Evolutionary conservation across 2,329 filamentous ascomycete species (phyloP).

Genomic region (Microcyclospora pomicola): DNA sequence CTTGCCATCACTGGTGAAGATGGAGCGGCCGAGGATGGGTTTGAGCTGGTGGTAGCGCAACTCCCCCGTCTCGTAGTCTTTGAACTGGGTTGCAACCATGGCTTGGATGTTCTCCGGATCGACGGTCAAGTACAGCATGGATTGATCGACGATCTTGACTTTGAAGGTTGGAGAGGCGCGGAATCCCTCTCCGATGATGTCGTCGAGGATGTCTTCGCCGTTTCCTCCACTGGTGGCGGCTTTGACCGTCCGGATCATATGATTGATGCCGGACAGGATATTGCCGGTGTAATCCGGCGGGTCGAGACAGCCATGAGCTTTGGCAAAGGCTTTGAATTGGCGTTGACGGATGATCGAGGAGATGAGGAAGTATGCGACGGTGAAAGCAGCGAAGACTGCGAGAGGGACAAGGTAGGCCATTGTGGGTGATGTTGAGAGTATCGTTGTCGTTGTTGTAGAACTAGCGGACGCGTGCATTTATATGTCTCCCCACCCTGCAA

Average conservation of each 20-base stretch:
- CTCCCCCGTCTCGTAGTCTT: constrained; percentile 30
- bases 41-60: constrained; percentile 9
- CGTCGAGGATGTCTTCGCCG: constrained; percentile 11
- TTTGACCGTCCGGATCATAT: neutral
- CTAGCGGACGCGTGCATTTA: no score
- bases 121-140: constrained; percentile 10
- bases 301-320: constrained; percentile 5
- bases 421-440: no score
- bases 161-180: constrained; percentile 1
- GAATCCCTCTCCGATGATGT: constrained; percentile 7
- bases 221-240: constrained; percentile 1
- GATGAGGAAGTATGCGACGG: constrained; percentile 2
- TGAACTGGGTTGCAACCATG: constrained; percentile 37
- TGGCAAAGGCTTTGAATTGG: constrained; percentile 5
- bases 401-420: neutral
- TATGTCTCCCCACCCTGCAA: no score
- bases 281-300: constrained; percentile 1
- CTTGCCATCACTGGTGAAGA: constrained; percentile 20
- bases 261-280: neutral
- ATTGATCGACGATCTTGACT: constrained; percentile 5
- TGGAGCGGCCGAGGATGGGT: constrained; percentile 15
- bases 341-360: neutral
- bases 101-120: constrained; percentile 43
- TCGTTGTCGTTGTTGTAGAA: no score
- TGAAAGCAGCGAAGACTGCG: constrained; percentile 1